Conservation (phyloP, 129 eudicot species). For the Helichrysum umbraculigerum region DNA sequence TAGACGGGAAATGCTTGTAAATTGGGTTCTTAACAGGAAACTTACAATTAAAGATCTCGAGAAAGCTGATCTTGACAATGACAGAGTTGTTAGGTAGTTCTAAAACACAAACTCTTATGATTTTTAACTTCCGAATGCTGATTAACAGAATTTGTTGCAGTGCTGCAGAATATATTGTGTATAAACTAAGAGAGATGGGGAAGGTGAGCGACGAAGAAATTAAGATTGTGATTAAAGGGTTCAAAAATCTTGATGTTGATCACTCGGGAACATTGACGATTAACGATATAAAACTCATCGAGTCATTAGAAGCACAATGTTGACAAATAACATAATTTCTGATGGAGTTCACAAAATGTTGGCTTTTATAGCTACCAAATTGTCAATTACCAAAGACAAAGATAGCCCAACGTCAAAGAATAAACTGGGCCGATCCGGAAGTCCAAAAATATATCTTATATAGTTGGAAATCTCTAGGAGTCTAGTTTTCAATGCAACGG, state of each 20-base stretch:
- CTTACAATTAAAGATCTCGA: slow-evolving; percentile 63
- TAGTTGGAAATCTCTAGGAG: too few species aligned
- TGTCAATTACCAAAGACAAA: too few species aligned
- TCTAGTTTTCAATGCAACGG: too few species aligned
- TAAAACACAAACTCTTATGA: neutral
- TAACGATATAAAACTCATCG: too few species aligned
- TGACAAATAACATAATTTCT: too few species aligned
- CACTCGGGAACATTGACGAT: slow-evolving; percentile 71
- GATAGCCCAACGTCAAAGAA: too few species aligned
- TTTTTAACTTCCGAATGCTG: neutral
- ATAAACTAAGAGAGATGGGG: slow-evolving; percentile 81
- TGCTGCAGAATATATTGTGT: slow-evolving; percentile 64
- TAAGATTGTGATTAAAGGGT: slow-evolving; percentile 46
- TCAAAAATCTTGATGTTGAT: slow-evolving; percentile 67
- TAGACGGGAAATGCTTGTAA: slow-evolving; percentile 41
- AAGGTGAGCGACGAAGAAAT: slow-evolving; percentile 62
- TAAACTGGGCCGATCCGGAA: too few species aligned
- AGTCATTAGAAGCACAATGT: too few species aligned
- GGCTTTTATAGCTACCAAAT: too few species aligned
- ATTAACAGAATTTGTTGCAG: slow-evolving; percentile 25
- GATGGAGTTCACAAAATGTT: too few species aligned
- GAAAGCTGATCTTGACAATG: slow-evolving; percentile 82
- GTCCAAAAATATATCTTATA: too few species aligned
- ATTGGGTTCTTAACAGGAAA: slow-evolving; percentile 70
- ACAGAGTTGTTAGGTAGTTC: slow-evolving; percentile 54